Percentiles rank a stretch among this genome's conserved stretches.
Conservation (phyloP, 495 filamentous ascomycete genomes). For the Letharia columbiana region DNA sequence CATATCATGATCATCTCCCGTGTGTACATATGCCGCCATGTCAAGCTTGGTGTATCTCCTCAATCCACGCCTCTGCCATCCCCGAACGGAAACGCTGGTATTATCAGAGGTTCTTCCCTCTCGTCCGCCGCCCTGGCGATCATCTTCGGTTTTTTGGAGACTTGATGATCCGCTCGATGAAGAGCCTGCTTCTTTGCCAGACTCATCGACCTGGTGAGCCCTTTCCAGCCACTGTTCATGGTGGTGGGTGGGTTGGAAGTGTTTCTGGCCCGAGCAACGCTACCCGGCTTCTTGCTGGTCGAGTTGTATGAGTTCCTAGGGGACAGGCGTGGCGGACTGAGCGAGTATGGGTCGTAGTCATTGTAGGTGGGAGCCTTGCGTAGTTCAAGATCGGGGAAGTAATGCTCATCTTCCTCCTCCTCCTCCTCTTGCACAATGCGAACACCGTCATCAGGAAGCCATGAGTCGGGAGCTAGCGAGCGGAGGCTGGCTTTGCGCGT, state of each 20-base stretch:
- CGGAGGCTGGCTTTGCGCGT: constrained; percentile 15
- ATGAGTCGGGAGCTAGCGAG: constrained; percentile 20
- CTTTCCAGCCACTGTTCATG: constrained; percentile 16
- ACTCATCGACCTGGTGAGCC: constrained; percentile 17
- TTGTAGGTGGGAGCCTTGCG: constrained; percentile 18
- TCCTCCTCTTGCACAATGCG: constrained; percentile 7
- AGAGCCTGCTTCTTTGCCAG: constrained; percentile 18
- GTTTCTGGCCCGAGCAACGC: constrained; percentile 22
- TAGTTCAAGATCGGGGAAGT: constrained; percentile 20
- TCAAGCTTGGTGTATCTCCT: neutral
- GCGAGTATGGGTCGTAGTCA: constrained; percentile 26
- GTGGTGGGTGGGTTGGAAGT: constrained; percentile 10
- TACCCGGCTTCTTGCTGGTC: constrained; percentile 16
- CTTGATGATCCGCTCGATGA: constrained; percentile 16
- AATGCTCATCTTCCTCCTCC: constrained; percentile 20
- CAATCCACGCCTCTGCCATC: neutral
- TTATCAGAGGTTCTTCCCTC: constrained; percentile 13
- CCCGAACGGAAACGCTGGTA: constrained; percentile 21
- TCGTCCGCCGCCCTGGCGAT: constrained; percentile 23
- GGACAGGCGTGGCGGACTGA: constrained; percentile 21
- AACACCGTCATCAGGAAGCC: constrained; percentile 22
- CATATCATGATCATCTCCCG: neutral
- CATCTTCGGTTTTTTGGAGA: constrained; percentile 25
- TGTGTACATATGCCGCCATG: neutral
- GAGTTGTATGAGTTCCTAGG: constrained; percentile 19